Evolutionary conservation across 2,329 filamentous ascomycete genomes (phyloP), one percentile per base, ranked within the genome.

Genomic region (Leptoxyphium fumago): DNA sequence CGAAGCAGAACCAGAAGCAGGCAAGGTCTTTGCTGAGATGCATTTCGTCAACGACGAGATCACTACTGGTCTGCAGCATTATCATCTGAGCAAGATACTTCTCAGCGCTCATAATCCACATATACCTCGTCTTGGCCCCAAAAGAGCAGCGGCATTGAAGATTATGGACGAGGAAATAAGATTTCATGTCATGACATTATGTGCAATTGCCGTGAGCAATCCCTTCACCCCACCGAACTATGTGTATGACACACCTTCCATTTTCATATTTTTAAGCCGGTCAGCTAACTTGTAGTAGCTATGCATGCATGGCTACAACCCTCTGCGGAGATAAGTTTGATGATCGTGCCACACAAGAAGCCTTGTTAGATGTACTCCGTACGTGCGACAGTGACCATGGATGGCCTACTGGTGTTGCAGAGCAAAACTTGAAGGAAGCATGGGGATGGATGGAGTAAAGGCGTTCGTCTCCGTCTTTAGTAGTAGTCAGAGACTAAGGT

Each of bases 31-130:
- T 49, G 76, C 77, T 0, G 68, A 75, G 41, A 65, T 78, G 2
- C 74, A 73, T 63, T 74, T 76, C 52, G 62, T 74, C 10, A 71
- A 69, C 38, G 71, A 72, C 70, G 77, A 52, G 63, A 70, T 72
- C 44, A 74, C 77, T 5, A 73, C 75, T 8, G 77, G 75, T 0
- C 63, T 75, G 13, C 75, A 77, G 43, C 75, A 80, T 55, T 70
- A 75, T 50, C 70, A 77, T 45, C 64, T 80, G 2, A 73, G 74
- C 0, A 65, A 69, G 36, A 68, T 79, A 5, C 68, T 80, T 29
- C 64, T 80, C 1, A 62, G 68, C 14, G 71, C 72, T 17, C 75
- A 75, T 48, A 70, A 78, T 51, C 74, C 73, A 0, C 69, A 61
- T 7, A 61, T 72, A 2, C 74, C 73, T 0, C 64, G 65, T 38